Base-by-base conservation (phyloP, 2,329 filamentous ascomycete species). In the Sporothrix schenckii region DNA sequence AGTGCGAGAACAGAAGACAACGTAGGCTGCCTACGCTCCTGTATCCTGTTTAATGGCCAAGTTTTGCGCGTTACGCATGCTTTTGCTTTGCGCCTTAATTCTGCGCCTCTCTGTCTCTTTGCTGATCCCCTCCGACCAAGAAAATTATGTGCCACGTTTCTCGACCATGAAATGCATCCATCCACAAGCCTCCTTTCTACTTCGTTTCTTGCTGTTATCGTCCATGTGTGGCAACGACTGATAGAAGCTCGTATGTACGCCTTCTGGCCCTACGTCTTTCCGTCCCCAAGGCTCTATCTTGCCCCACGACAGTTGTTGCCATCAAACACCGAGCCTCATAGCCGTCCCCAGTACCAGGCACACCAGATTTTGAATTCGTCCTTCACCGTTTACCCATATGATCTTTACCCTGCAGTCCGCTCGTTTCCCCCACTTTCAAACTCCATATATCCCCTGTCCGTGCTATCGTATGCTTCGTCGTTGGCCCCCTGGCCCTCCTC, bases 281-380 rank as follows among this genome's bases (percentile, higher is more conserved):
- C 34, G 34, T 1, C 34, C 34, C 34, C 34, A 34, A 34, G 34
- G 27, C 27, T 34, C 34, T 34, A 5, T 3, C 27, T n/a, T 44
- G 4, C n/a, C 21, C 10, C 13, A 63, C 24, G 34, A 19, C n/a
- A 27, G 14, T 16, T 10, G n/a, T 16, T 3, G 24, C 27, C 10
- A 39, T 19, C 54, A 16, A 44, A 47, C 34, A 61, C 11, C 58
- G 21, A 63, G n/a, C 39, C n/a, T 47, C 58, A 63, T 63, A 47
- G 21, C 39, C 58, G 39, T 47, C 39, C 58, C 58, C 34, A 9
- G 34, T 34, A 34, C 34, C 34, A 34, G 34, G 34, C 34, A 9
- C 34, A 47, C 58, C 58, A 27, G 58, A 27, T 16, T 63, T 47
- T 41, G n/a, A 21, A 39, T 21, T 52, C 16, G 7, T 50, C 19